These are phyloP conservation scores for Citrus glauca DNA, from an alignment of 345 rosid genomes.

Conservation along the genomic window DNA sequence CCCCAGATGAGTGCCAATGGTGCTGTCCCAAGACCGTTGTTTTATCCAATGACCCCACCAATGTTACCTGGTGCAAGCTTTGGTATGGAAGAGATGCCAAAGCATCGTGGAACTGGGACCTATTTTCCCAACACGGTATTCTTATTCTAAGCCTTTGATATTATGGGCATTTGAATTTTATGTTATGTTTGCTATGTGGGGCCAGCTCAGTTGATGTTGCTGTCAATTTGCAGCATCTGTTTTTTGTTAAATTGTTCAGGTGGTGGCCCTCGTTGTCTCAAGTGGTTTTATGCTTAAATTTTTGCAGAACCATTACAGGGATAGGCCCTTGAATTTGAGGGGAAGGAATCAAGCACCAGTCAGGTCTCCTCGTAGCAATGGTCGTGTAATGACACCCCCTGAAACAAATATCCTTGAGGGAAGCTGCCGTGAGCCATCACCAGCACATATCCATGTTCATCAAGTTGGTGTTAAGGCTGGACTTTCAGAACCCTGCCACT, in stretches of 20 bases:
- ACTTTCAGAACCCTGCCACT: slow-evolving; percentile 34
- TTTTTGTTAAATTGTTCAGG: slow-evolving; percentile 8
- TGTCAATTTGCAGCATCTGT: slow-evolving; percentile 11
- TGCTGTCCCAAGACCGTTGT: slow-evolving; percentile 36
- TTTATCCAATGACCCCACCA: slow-evolving; percentile 44
- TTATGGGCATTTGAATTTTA: slow-evolving; percentile 10
- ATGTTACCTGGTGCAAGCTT: slow-evolving; percentile 43
- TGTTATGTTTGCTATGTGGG: slow-evolving; percentile 6
- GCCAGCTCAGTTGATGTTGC: slow-evolving; percentile 12
- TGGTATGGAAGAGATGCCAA: slow-evolving; percentile 62
- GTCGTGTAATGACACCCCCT: slow-evolving; percentile 25
- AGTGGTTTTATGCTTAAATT: slow-evolving; percentile 18
- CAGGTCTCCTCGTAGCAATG: slow-evolving; percentile 61
- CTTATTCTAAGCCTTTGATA: slow-evolving; percentile 17
- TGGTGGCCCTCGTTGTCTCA: slow-evolving; percentile 7
- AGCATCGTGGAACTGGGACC: slow-evolving; percentile 85
- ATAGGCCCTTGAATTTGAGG: slow-evolving; percentile 38
- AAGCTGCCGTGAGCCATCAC: slow-evolving; percentile 35
- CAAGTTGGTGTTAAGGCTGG: slow-evolving; percentile 37
- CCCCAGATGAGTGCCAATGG: slow-evolving; percentile 49
- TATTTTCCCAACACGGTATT: slow-evolving; percentile 70
- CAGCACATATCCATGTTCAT: slow-evolving; percentile 24
- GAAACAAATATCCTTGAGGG: slow-evolving; percentile 46
- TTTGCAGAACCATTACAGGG: slow-evolving; percentile 80
- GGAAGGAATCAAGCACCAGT: slow-evolving; percentile 48